Evolutionary conservation across 139 green algal species (phyloP).

Genomic region (Picochlorum sp.): DNA sequence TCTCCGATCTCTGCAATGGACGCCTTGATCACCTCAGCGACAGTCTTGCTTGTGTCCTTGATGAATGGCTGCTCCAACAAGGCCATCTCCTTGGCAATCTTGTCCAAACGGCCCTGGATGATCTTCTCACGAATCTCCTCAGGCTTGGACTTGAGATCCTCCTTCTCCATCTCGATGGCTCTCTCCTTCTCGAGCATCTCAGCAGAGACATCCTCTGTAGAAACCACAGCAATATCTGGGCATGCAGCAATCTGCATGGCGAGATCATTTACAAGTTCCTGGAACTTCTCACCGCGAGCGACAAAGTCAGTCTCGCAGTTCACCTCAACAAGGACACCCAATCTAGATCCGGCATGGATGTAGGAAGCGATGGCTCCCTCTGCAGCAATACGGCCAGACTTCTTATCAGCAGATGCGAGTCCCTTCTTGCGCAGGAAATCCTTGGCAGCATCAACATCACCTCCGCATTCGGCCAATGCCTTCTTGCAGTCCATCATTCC

Average conservation of each 20-base stretch:
- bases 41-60: slow-evolving; percentile 83
- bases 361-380: slow-evolving; percentile 79
- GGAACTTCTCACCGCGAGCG: slow-evolving; percentile 79
- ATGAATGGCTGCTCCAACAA: slow-evolving; percentile 89
- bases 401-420: slow-evolving; percentile 93
- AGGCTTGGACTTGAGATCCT: slow-evolving; percentile 89
- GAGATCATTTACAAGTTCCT: slow-evolving; percentile 74
- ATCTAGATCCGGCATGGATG: slow-evolving; percentile 81
- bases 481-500: slow-evolving; percentile 99
- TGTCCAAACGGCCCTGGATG: slow-evolving; percentile 85
- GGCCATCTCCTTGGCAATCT: slow-evolving; percentile 76
- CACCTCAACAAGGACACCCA: slow-evolving; percentile 74
- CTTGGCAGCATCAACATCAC: slow-evolving; percentile 69
- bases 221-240: slow-evolving; percentile 51
- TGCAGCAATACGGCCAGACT: slow-evolving; percentile 71
- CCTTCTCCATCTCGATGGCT: slow-evolving; percentile 91
- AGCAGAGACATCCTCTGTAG: slow-evolving; percentile 61
- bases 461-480: slow-evolving; percentile 66
- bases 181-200: slow-evolving; percentile 75
- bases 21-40: slow-evolving; percentile 87
- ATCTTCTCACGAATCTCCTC: slow-evolving; percentile 94
- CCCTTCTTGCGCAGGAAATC: slow-evolving; percentile 84
- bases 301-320: slow-evolving; percentile 99
- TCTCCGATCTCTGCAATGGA: slow-evolving; percentile 81
- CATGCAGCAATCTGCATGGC: slow-evolving; percentile 70